Evolutionary conservation across 345 rosid genomes (phyloP).

Genomic region (Euphorbia peplus): DNA sequence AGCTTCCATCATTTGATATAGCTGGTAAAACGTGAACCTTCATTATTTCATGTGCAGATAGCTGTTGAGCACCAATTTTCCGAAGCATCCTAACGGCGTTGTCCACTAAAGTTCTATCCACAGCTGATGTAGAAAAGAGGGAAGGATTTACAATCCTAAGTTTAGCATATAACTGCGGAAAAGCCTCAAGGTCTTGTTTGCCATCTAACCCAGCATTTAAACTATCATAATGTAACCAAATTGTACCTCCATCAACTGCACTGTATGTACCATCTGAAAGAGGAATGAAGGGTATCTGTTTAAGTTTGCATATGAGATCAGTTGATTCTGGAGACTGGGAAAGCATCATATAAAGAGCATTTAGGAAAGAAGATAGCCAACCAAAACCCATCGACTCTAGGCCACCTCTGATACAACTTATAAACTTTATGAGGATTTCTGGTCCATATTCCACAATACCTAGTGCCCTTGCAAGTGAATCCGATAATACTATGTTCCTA

Average conservation of each 20-base stretch:
- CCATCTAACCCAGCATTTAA: slow-evolving; percentile 37
- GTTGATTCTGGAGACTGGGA: slow-evolving; percentile 46
- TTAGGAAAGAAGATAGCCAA: slow-evolving; percentile 79
- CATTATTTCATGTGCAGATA: slow-evolving; percentile 86
- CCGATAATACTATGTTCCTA: slow-evolving; percentile 65
- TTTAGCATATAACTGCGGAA: slow-evolving; percentile 68
- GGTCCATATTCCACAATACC: slow-evolving; percentile 79
- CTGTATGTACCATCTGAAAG: slow-evolving; percentile 73
- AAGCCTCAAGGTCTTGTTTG: slow-evolving; percentile 51
- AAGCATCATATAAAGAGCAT: slow-evolving; percentile 42
- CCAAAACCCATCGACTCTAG: slow-evolving; percentile 58
- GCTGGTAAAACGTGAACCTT: slow-evolving; percentile 75
- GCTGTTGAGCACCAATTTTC: slow-evolving; percentile 64
- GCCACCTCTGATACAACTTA: slow-evolving; percentile 45
- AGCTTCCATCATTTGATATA: slow-evolving; percentile 36
- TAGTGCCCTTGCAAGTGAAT: slow-evolving; percentile 71
- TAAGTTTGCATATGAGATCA: slow-evolving; percentile 46
- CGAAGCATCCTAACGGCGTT: slow-evolving; percentile 59
- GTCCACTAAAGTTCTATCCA: slow-evolving; percentile 31
- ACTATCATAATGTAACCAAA: slow-evolving; percentile 78
- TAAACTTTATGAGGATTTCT: slow-evolving; percentile 59
- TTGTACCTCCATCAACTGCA: slow-evolving; percentile 61
- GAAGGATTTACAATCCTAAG: slow-evolving; percentile 65
- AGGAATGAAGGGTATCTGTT: slow-evolving; percentile 65
- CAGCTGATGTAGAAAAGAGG: slow-evolving; percentile 49